phyloP scores from a whole-genome alignment of 2,329 filamentous ascomycete genomes.

The Drechslerella coelobrocha region DNA sequence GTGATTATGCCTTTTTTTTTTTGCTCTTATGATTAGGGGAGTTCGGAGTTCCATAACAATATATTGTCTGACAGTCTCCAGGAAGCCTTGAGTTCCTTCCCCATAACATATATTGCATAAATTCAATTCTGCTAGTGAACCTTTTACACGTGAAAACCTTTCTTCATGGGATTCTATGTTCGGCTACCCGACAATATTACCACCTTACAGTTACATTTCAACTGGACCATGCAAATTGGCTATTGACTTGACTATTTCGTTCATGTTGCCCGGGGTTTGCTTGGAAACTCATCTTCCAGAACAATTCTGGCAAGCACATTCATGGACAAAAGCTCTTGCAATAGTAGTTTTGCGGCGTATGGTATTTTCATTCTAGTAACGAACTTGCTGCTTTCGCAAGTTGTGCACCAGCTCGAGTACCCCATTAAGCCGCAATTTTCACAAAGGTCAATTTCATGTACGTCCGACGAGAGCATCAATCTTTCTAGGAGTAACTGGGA shows the following conservation, averaged over 20 bases:
- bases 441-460: conserved; percentile 89
- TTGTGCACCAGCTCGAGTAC: conserved; percentile 92
- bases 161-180: too few species aligned
- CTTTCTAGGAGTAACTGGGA: conserved; percentile 90
- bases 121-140: too few species aligned
- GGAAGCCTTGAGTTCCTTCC: too few species aligned
- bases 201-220: too few species aligned
- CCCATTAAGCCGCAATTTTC: conserved; percentile 94
- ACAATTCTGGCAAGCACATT: conserved; percentile 94
- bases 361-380: conserved; percentile 95
- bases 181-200: too few species aligned
- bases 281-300: conserved; percentile 83
- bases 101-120: too few species aligned
- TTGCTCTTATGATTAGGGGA: too few species aligned
- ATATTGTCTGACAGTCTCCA: too few species aligned
- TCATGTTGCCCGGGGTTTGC: conserved; percentile 17
- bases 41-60: too few species aligned
- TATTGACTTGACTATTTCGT: neutral
- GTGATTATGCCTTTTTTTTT: conserved; percentile 59
- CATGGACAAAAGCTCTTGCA: conserved; percentile 97
- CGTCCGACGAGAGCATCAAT: conserved; percentile 92
- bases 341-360: conserved; percentile 92
- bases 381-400: conserved; percentile 81
- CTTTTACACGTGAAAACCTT: too few species aligned
- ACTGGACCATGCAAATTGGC: too few species aligned